phyloP scores from a whole-genome alignment of 129 eudicot species.

The carrot (Daucus carota) region DH1_v3.0 NC_030389.2:37332501-37333000 shows the following conservation, averaged over 20 bases:
- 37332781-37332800: not conserved
- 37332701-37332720: constrained; percentile 11
- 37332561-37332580: not conserved
- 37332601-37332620: constrained; percentile 61
- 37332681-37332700: constrained; percentile 57
- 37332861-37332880: not conserved
- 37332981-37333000: constrained; percentile 99
- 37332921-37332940: not conserved
- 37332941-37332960: not conserved
- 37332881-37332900: not conserved
- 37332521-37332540: not conserved
- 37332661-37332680: constrained; percentile 96
- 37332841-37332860: not conserved
- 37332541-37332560: not conserved
- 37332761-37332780: not conserved
- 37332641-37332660: constrained; percentile 78
- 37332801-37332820: not conserved
- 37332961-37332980: constrained; percentile 98
- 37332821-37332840: not conserved
- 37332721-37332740: not conserved
- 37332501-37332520: not conserved
- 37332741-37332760: not conserved
- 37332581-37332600: not conserved
- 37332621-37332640: constrained; percentile 88
- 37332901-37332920: not conserved